Percentiles rank a stretch among this genome's conserved stretches.
These are phyloP conservation scores for Nitzschia palea DNA, from an alignment of 108 stramenopile genomes.

Conservation along the genomic window DNA sequence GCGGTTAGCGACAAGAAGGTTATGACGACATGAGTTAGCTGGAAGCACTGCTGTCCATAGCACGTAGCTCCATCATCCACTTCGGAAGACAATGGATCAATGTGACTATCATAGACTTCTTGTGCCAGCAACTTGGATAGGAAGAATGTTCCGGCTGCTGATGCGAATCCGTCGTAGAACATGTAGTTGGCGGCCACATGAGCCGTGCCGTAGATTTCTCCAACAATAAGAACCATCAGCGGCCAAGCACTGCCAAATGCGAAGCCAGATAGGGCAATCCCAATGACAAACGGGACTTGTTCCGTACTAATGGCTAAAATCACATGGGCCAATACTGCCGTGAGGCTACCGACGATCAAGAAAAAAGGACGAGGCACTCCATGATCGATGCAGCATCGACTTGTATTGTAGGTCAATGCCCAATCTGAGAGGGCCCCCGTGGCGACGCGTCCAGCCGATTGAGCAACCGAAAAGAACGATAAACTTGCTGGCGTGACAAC, in stretches of 20 bases:
- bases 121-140: conserved; percentile 80
- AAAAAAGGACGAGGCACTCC: conserved; percentile 76
- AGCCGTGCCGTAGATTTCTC: conserved; percentile 69
- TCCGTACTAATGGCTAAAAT: conserved; percentile 57
- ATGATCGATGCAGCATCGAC: conserved; percentile 44
- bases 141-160: conserved; percentile 80
- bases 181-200: conserved; percentile 85
- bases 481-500: conserved; percentile 62
- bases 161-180: conserved; percentile 81
- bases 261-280: conserved; percentile 64
- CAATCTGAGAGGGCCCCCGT: conserved; percentile 68
- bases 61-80: conserved; percentile 41
- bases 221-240: conserved; percentile 72
- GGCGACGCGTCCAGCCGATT: conserved; percentile 68
- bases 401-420: conserved; percentile 54
- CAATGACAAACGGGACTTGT: conserved; percentile 63
- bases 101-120: conserved; percentile 71
- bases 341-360: conserved; percentile 64
- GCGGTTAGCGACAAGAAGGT: conserved; percentile 50
- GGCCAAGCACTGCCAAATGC: conserved; percentile 91
- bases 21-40: conserved; percentile 53
- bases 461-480: conserved; percentile 80
- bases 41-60: conserved; percentile 65
- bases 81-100: conserved; percentile 29
- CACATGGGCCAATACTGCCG: conserved; percentile 57